Evolutionary conservation across 139 green algal species (phyloP).

Genomic region (Ostreobium quekettii): DNA sequence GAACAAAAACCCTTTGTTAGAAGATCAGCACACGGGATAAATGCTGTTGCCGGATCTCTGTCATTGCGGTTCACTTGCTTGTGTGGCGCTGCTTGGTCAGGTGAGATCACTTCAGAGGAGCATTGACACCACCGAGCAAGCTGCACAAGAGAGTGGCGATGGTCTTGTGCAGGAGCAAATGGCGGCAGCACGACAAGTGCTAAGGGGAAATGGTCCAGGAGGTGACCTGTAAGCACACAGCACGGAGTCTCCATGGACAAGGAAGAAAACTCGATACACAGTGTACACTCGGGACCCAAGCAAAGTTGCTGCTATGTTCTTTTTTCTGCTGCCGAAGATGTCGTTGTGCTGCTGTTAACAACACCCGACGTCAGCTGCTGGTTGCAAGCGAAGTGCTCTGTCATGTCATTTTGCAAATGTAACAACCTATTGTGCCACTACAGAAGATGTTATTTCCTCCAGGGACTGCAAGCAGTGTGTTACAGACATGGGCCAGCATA

Average conservation of each 20-base stretch:
- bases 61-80: background rate
- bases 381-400: too few species aligned
- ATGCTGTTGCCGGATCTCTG: background rate
- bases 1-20: background rate
- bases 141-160: background rate
- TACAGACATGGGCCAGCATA: too few species aligned
- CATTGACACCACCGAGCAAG: background rate
- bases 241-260: too few species aligned
- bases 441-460: too few species aligned
- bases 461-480: too few species aligned
- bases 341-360: too few species aligned
- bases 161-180: background rate
- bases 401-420: too few species aligned
- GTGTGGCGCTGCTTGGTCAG: background rate
- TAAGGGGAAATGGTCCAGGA: constrained; percentile 14
- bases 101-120: background rate
- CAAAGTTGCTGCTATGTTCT: background rate
- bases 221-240: constrained; percentile 3
- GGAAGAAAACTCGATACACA: too few species aligned
- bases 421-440: too few species aligned
- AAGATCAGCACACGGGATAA: background rate
- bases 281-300: too few species aligned
- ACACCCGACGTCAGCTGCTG: too few species aligned
- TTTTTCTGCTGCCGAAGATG: background rate
- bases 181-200: background rate